Evolutionary conservation across 2,329 filamentous ascomycete genomes (phyloP).

Genomic region (Aphanoascus verrucosus): DNA sequence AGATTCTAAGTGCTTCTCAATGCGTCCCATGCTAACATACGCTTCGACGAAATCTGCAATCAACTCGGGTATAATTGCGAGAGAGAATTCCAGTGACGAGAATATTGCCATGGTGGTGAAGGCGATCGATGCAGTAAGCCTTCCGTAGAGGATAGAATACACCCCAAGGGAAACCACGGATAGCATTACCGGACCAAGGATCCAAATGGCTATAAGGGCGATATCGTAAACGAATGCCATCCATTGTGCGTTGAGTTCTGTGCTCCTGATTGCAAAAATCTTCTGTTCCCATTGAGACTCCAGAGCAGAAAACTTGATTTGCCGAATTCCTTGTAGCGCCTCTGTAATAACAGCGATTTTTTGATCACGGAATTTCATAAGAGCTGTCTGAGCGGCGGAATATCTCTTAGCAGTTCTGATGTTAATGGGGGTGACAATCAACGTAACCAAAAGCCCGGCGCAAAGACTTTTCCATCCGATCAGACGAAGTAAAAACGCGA

Average conservation of each 20-base stretch:
- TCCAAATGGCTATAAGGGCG: slow-evolving; percentile 56
- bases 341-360: slow-evolving; percentile 69
- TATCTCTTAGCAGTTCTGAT: slow-evolving; percentile 56
- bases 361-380: slow-evolving; percentile 66
- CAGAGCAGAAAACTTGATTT: slow-evolving; percentile 74
- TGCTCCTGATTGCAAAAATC: slow-evolving; percentile 53
- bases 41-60: slow-evolving; percentile 61
- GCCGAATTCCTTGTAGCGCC: slow-evolving; percentile 65
- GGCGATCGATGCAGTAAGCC: slow-evolving; percentile 59
- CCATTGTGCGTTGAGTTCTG: slow-evolving; percentile 58
- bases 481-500: slow-evolving; percentile 55
- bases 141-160: slow-evolving; percentile 54
- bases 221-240: slow-evolving; percentile 54
- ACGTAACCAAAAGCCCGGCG: slow-evolving; percentile 54
- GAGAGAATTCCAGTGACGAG: slow-evolving; percentile 58
- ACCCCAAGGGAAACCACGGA: slow-evolving; percentile 59
- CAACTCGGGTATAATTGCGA: slow-evolving; percentile 62
- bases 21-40: slow-evolving; percentile 59
- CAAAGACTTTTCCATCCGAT: slow-evolving; percentile 61
- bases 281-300: slow-evolving; percentile 65
- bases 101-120: slow-evolving; percentile 71
- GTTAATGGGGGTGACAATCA: slow-evolving; percentile 57
- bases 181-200: slow-evolving; percentile 61
- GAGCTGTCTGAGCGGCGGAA: slow-evolving; percentile 51
- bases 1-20: slow-evolving; percentile 58